These are phyloP conservation scores for Terfezia claveryi DNA, from an alignment of 495 filamentous ascomycete genomes.

Conservation along the genomic window DNA sequence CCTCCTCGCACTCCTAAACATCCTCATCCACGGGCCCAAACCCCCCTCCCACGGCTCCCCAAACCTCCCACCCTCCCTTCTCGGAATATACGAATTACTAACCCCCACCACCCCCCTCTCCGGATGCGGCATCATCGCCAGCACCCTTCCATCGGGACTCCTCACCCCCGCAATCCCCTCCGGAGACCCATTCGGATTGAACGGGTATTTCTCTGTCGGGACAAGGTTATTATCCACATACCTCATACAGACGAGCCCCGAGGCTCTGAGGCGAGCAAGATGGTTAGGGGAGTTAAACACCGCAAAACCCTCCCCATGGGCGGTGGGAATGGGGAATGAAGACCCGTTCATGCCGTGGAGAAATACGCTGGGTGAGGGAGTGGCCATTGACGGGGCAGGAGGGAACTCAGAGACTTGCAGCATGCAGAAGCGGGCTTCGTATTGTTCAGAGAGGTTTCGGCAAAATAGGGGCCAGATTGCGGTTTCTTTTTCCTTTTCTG, in stretches of 20 bases:
- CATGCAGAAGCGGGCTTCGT: conserved; percentile 79
- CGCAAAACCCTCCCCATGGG: conserved; percentile 83
- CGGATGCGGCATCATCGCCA: conserved; percentile 93
- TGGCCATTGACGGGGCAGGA: conserved; percentile 12
- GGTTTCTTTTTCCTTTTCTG: conserved; percentile 18
- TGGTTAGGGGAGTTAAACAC: conserved; percentile 35
- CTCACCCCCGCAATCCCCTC: conserved; percentile 67
- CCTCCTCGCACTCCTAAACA: conserved; percentile 58
- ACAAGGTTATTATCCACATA: conserved; percentile 49
- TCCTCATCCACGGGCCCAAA: conserved; percentile 67
- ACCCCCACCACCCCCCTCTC: conserved; percentile 76
- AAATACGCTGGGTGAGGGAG: conserved; percentile 51
- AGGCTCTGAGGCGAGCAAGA: conserved; percentile 34
- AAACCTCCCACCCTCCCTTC: conserved; percentile 16
- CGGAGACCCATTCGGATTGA: conserved; percentile 83
- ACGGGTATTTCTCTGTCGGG: conserved; percentile 66
- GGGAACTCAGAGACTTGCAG: conserved; percentile 46
- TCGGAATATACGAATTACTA: conserved; percentile 53
- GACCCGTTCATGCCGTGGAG: conserved; percentile 76
- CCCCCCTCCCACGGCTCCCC: conserved; percentile 54
- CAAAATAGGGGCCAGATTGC: conserved; percentile 73
- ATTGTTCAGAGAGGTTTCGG: conserved; percentile 69
- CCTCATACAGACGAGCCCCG: conserved; percentile 44
- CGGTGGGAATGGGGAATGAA: conserved; percentile 64
- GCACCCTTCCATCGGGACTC: conserved; percentile 58